Evolutionary conservation across 108 stramenopile genomes (phyloP).

Genomic region (Cyclotella sp.): DNA sequence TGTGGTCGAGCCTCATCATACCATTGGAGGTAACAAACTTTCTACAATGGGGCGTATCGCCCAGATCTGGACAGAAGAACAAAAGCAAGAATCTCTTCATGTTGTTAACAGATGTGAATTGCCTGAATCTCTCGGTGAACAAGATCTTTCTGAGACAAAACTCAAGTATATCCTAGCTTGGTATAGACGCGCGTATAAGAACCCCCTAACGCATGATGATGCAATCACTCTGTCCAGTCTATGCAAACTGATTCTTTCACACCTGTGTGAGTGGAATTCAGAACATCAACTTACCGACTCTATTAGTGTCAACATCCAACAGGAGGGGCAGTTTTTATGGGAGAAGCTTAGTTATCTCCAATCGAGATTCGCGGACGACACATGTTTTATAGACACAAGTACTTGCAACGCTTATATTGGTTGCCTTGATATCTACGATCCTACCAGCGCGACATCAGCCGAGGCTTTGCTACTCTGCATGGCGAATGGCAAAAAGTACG

Average conservation of each 20-base stretch:
- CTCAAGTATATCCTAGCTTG: conserved; percentile 44
- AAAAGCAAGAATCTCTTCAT: not conserved
- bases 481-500: conserved; percentile 26
- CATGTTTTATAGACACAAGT: conserved; percentile 50
- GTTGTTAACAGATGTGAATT: not conserved
- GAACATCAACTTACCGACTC: not conserved
- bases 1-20: not conserved
- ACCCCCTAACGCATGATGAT: conserved; percentile 30
- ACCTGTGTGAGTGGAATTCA: conserved; percentile 25
- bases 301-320: conserved; percentile 15
- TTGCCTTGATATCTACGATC: conserved; percentile 55
- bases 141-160: not conserved
- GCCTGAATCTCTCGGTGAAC: not conserved
- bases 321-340: conserved; percentile 34
- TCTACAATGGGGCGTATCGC: conserved; percentile 56
- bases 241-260: conserved; percentile 29
- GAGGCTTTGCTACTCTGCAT: conserved; percentile 60
- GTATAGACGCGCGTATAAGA: conserved; percentile 40
- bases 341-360: conserved; percentile 28
- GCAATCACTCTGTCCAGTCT: conserved; percentile 29
- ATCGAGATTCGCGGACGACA: conserved; percentile 15
- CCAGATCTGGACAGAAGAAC: conserved; percentile 36
- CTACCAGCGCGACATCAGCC: conserved; percentile 49
- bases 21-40: not conserved
- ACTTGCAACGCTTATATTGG: conserved; percentile 68